phyloP scores from a whole-genome alignment of 2,329 filamentous ascomycete species.

The Aspergillus texensis region DNA sequence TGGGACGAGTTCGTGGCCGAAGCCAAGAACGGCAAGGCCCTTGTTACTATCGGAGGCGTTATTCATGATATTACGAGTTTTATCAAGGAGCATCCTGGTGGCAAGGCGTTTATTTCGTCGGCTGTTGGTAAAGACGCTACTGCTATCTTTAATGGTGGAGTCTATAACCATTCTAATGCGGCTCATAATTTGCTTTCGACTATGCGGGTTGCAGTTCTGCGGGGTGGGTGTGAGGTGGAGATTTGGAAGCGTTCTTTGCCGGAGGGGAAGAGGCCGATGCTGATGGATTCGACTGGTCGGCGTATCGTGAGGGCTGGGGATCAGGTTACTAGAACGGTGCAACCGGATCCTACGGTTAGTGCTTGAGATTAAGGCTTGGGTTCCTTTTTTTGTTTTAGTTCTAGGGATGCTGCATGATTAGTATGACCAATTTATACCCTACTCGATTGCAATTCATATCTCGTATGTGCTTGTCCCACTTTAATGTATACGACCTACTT shows the following conservation, averaged over 20 bases:
- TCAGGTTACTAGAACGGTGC: background rate
- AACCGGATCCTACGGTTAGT: background rate
- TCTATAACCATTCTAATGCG: constrained; percentile 82
- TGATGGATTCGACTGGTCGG: background rate
- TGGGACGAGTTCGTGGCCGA: constrained; percentile 55
- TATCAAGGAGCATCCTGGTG: constrained; percentile 79
- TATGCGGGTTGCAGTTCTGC: constrained; percentile 79
- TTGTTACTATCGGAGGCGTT: constrained; percentile 75
- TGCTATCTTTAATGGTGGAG: constrained; percentile 83
- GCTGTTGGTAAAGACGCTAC: constrained; percentile 83
- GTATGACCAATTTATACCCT: constrained; percentile 1
- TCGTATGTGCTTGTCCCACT: background rate
- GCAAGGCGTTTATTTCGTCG: constrained; percentile 75
- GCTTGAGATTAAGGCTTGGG: background rate
- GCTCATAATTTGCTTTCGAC: constrained; percentile 82
- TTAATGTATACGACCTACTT: background rate
- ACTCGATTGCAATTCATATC: background rate
- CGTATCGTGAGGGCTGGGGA: background rate
- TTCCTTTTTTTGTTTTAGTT: background rate
- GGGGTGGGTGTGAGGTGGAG: constrained; percentile 80
- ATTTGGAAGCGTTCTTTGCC: constrained; percentile 68
- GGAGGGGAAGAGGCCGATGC: background rate
- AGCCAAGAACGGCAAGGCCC: constrained; percentile 64
- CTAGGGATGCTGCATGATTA: background rate
- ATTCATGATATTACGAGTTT: constrained; percentile 80